A percentile compares a stretch with the other conserved stretches of the same genome.
Conservation (phyloP, 164 flowering plant species). For the Stephania yunnanensis region DNA sequence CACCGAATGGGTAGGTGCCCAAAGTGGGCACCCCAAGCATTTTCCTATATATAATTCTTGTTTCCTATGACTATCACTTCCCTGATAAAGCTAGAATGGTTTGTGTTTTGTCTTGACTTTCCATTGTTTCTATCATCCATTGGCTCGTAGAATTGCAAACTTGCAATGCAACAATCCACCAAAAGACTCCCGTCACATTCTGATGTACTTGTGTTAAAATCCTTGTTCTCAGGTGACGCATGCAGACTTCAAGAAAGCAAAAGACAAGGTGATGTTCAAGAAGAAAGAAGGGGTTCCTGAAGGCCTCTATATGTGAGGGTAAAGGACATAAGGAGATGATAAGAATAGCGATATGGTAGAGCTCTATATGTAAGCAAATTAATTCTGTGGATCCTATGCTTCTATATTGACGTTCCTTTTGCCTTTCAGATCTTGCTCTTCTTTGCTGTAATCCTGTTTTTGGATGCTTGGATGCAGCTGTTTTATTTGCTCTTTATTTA, state of each 20-base stretch:
- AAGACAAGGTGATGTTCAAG: slow-evolving; percentile 96
- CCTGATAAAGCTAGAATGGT: no score
- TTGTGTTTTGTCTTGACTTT: no score
- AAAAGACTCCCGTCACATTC: not conserved
- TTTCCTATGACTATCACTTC: no score
- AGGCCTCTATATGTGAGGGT: slow-evolving; percentile 72
- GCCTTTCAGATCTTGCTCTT: not conserved
- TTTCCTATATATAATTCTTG: no score
- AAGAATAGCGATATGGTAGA: not conserved
- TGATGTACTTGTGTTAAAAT: no score
- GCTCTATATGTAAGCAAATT: not conserved
- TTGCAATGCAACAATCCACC: not conserved
- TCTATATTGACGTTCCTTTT: not conserved
- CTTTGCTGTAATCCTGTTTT: not conserved
- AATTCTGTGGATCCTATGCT: not conserved
- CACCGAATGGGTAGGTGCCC: no score
- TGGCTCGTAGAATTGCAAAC: not conserved
- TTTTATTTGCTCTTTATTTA: not conserved
- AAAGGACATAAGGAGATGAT: not conserved
- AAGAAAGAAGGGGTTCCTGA: slow-evolving; percentile 97
- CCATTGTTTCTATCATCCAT: not conserved
- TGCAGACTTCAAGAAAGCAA: slow-evolving; percentile 85
- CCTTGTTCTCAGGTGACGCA: slow-evolving; percentile 57
- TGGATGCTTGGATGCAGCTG: not conserved
- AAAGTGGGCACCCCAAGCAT: no score